Base-by-base conservation (phyloP, 768 basidiomycete species). In the Rubroboletus pulcherrimus region DNA sequence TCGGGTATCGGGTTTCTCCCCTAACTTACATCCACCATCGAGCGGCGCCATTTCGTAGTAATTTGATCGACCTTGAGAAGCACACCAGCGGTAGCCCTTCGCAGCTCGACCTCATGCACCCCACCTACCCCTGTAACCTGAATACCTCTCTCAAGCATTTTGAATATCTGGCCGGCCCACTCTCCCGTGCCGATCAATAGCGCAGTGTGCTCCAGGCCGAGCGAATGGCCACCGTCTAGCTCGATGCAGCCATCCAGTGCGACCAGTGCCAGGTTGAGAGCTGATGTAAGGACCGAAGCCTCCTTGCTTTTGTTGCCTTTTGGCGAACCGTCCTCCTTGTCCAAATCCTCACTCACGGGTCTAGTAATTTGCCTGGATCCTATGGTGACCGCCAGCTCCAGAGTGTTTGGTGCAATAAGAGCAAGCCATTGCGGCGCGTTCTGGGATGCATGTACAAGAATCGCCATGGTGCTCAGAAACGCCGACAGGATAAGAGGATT, bases 381-480 rank as follows among this genome's bases (percentile, higher is more conserved):
- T 31, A 96, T 62, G 0, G 88, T 86, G 24, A 94, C 73, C 1
- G 92, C 92, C 21, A 98, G 77, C 64, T 96, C 92, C 50, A 98
- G 71, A 5, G 86, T 77, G 59, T 91, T 86, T 0, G 94, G 93
- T 3, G 86, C 90, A 48, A 97, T 75, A 10, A 96, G 77, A 7
- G 84, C 78, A 42, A 93, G 74, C 86, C 90, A 98, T 56, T 89
- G 84, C 0, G 84, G 77, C 15, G 92, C 87, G 61, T 92, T 86
- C 54, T 86, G 81, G 2, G 88, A 83, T 1, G 93, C 89, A 67
- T 98, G 88, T 15, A 91, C 80, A 31, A 99, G 76, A 38, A 98
- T 79, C 3, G 85, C 80, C 15, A 96, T 72, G 4, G 94, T 87
- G 44, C 80, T 77, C 49, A 98, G 70, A 55, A 91, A 85, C 52